These are phyloP conservation scores for Agaricales sp. DNA, from an alignment of 1,284 basidiomycete species.

Conservation along the genomic window DNA sequence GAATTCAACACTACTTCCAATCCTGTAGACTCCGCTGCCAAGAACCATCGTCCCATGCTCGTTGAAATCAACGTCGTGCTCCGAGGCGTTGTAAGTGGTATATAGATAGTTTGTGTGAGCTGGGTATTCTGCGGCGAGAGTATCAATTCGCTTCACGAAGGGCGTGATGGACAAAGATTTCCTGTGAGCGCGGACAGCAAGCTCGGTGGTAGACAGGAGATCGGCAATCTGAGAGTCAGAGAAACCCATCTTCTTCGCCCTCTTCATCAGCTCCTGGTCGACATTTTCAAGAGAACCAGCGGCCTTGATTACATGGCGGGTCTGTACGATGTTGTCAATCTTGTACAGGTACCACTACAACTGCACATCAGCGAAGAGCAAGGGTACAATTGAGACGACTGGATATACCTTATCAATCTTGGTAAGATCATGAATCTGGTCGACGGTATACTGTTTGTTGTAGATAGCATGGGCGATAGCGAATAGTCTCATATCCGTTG, in stretches of 20 bases:
- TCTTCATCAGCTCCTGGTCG: slow-evolving; percentile 62
- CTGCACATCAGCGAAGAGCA: slow-evolving; percentile 1
- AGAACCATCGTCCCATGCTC: slow-evolving; percentile 99
- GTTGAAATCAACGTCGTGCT: slow-evolving; percentile 94
- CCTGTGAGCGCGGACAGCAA: slow-evolving; percentile 72
- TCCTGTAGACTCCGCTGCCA: slow-evolving; percentile 98
- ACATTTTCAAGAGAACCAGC: slow-evolving; percentile 60
- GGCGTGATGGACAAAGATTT: slow-evolving; percentile 87
- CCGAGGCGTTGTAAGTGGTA: slow-evolving; percentile 96
- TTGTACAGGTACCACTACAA: slow-evolving; percentile 95
- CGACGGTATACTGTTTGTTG: slow-evolving; percentile 85
- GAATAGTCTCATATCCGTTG: slow-evolving; percentile 91
- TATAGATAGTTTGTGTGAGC: slow-evolving; percentile 99
- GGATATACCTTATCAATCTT: slow-evolving; percentile 86
- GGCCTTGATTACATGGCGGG: slow-evolving; percentile 63
- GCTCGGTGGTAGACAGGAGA: slow-evolving; percentile 62
- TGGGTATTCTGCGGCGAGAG: slow-evolving; percentile 97
- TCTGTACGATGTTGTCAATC: slow-evolving; percentile 93
- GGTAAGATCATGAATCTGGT: slow-evolving; percentile 85
- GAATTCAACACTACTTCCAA: slow-evolving; percentile 98
- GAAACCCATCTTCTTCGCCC: slow-evolving; percentile 90
- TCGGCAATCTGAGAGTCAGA: slow-evolving; percentile 89
- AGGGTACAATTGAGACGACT: background rate
- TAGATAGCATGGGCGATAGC: slow-evolving; percentile 98
- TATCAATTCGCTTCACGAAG: slow-evolving; percentile 99